Evolutionary conservation across 192 early-diverging fungal species (phyloP), one percentile per base, ranked within the genome.

Genomic region (Coemansia sp.): DNA sequence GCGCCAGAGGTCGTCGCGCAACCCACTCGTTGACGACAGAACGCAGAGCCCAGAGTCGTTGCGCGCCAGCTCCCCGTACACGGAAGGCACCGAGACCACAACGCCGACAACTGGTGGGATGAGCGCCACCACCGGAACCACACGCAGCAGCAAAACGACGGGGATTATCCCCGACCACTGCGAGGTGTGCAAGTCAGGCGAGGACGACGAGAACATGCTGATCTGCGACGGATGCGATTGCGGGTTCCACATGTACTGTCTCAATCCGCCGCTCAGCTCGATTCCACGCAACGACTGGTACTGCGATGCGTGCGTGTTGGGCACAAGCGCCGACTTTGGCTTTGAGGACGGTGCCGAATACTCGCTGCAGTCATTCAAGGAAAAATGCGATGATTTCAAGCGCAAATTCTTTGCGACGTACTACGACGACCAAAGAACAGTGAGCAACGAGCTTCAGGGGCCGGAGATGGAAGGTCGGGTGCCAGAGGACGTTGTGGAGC

Each of bases 301-400:
- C 69, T 99, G 97, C 81, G 73, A 90, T 17, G 74, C 90, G 42
- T 99, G 97, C 63, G 72, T 97, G 17, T 75, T 88, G 49, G 80
- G 85, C 6, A 85, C 87, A 16, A 92, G 94, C 39, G 84, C 90
- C 19, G 94, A 99, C 63, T 99, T 92, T 82, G 97, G 95, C 3
- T 99, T 97, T 70, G 93, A 95, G 59, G 95, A 98, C 49, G 92
- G 92, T 5, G 87, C 86, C 12, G 90, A 91, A 63, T 90, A 93
- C 66, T 86, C 86, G 14, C 81, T 99, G 14, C 76, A 79, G 38
- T 84, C 88, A 7, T 99, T 99, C 71, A 90, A 94, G 71, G 67
- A 86, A 49, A 87, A 90, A 53, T 87, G 90, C 67, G 86, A 94
- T 60, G 80, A 76, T 14, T 99, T 97, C 75, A 98, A 98, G 82